Conservation (phyloP, 208 protist species). For the Acanthamoeba royreba region DNA sequence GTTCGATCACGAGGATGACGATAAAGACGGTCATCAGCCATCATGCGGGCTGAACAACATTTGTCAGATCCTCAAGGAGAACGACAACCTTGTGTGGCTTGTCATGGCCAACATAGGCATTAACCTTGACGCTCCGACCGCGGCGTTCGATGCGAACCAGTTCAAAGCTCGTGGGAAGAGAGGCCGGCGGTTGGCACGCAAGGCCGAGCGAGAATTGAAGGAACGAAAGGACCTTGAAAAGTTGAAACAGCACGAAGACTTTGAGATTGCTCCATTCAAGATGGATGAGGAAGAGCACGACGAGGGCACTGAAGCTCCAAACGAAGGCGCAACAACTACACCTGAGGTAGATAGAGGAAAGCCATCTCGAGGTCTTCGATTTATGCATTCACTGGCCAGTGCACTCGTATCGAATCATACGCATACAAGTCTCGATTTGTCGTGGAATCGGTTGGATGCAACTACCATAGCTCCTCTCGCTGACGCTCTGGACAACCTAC, state of each 20-base stretch:
- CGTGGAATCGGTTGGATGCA: conserved; percentile 1
- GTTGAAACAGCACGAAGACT: not conserved
- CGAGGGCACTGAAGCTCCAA: not conserved
- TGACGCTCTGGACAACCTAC: not conserved
- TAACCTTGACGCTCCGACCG: not conserved
- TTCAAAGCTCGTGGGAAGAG: not conserved
- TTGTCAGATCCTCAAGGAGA: not conserved
- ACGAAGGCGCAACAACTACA: not conserved
- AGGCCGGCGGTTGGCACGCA: not conserved
- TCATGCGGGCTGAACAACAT: not conserved
- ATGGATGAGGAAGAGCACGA: not conserved
- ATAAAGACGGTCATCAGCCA: not conserved
- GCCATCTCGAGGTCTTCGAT: not conserved
- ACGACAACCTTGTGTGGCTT: not conserved
- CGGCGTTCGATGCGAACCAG: not conserved
- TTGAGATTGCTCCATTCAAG: not conserved
- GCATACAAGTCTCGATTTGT: not conserved
- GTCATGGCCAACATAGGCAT: not conserved
- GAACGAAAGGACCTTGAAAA: not conserved
- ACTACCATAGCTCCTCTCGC: not conserved
- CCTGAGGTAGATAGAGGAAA: not conserved
- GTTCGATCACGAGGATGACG: not conserved
- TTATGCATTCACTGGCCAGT: not conserved
- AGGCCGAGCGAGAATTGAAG: not conserved
- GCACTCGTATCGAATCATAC: not conserved